Percentiles rank a stretch among this genome's conserved stretches.
Conservation (phyloP, 139 green algal genomes). For the Picochlorum sp. region DNA sequence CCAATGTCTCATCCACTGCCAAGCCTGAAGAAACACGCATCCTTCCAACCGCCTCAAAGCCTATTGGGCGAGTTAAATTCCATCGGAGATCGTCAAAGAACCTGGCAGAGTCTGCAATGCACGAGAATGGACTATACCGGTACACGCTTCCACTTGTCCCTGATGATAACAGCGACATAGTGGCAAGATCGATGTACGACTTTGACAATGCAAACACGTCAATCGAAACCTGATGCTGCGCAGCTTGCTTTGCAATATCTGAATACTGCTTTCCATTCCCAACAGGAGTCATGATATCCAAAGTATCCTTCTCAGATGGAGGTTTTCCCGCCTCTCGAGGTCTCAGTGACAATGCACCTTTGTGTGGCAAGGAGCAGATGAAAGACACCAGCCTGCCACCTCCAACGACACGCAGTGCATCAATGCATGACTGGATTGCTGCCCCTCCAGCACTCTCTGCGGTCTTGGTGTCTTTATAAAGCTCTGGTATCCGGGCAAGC, state of each 20-base stretch:
- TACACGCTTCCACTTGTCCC: slow-evolving; percentile 65
- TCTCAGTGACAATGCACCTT: slow-evolving; percentile 48
- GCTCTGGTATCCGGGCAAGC: slow-evolving; percentile 57
- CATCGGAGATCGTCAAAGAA: slow-evolving; percentile 80
- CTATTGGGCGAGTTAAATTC: slow-evolving; percentile 66
- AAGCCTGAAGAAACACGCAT: slow-evolving; percentile 64
- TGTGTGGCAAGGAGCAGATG: slow-evolving; percentile 48
- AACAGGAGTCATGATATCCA: slow-evolving; percentile 37
- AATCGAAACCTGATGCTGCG: slow-evolving; percentile 63
- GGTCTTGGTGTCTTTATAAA: slow-evolving; percentile 38
- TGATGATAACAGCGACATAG: slow-evolving; percentile 43
- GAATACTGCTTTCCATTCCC: slow-evolving; percentile 50
- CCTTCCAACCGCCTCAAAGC: slow-evolving; percentile 74
- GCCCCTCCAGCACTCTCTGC: slow-evolving; percentile 47
- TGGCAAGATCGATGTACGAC: slow-evolving; percentile 64
- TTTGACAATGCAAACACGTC: slow-evolving; percentile 66
- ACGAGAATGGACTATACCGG: slow-evolving; percentile 62
- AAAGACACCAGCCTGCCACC: slow-evolving; percentile 79
- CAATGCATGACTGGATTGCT: slow-evolving; percentile 53
- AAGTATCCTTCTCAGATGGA: slow-evolving; percentile 29
- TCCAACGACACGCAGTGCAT: slow-evolving; percentile 47
- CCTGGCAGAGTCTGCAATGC: slow-evolving; percentile 58
- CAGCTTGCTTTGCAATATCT: slow-evolving; percentile 49
- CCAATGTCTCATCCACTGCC: slow-evolving; percentile 62
- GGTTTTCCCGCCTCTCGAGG: slow-evolving; percentile 27